Evolutionary conservation across 306 rosid species (phyloP).

Genomic region (Cyamopsis tetragonoloba): DNA sequence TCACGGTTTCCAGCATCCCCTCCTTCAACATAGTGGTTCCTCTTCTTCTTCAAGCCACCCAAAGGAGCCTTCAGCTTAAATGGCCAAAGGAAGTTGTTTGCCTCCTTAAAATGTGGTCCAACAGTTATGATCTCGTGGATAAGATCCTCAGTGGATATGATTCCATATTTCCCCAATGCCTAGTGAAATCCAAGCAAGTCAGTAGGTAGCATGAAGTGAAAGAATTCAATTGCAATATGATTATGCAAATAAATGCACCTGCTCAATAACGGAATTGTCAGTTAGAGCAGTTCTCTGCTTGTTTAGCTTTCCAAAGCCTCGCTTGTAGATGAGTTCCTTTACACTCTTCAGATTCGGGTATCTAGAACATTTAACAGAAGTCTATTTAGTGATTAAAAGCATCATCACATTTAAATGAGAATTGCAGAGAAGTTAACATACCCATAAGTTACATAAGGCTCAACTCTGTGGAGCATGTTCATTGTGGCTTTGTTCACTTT

Average conservation of each 20-base stretch:
- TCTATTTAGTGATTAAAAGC: neutral
- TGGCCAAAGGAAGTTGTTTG: conserved; percentile 92
- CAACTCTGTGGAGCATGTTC: conserved; percentile 89
- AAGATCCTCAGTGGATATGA: conserved; percentile 71
- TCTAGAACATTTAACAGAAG: conserved; percentile 17
- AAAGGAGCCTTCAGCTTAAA: conserved; percentile 91
- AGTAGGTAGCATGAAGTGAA: neutral
- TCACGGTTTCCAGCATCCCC: conserved; percentile 96
- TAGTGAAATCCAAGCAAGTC: conserved; percentile 18
- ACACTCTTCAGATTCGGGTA: conserved; percentile 92
- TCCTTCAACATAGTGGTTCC: conserved; percentile 93
- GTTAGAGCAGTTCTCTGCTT: conserved; percentile 71
- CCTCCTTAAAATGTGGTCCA: conserved; percentile 92
- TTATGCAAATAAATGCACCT: conserved; percentile 30
- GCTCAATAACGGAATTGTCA: conserved; percentile 66
- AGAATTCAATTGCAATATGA: neutral
- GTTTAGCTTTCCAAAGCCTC: conserved; percentile 77
- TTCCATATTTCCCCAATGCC: conserved; percentile 74
- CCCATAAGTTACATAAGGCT: conserved; percentile 92
- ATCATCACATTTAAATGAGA: neutral
- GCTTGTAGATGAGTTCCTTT: conserved; percentile 71
- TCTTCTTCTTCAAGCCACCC: conserved; percentile 89
- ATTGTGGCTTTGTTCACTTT: conserved; percentile 90
- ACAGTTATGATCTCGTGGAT: conserved; percentile 81
- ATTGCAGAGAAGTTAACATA: neutral